Evolutionary conservation across 371 early-diverging fungal genomes (phyloP).

Genomic region (Circinella minor): DNA sequence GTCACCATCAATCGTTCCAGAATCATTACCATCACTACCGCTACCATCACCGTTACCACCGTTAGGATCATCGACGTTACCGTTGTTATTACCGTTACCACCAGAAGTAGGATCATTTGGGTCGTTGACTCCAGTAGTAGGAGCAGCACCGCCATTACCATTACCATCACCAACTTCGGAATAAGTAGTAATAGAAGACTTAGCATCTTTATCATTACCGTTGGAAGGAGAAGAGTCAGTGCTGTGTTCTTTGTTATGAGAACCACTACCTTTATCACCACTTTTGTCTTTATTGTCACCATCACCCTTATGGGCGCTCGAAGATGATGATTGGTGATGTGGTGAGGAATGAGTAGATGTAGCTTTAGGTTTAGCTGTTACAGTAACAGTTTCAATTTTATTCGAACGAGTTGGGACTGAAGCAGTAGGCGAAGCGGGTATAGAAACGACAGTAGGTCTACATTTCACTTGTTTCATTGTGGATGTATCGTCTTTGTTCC

Average conservation of each 20-base stretch:
- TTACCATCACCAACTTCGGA: conserved; percentile 11
- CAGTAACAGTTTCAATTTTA: background rate
- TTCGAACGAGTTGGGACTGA: background rate
- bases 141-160: background rate
- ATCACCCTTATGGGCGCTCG: background rate
- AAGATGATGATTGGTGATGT: background rate
- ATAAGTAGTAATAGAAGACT: conserved; percentile 4
- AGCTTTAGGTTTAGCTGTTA: background rate
- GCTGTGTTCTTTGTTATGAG: conserved; percentile 1
- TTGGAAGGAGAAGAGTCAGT: background rate
- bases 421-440: conserved; percentile 25
- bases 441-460: conserved; percentile 23
- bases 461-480: conserved; percentile 22
- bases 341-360: background rate
- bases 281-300: background rate
- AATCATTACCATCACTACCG: background rate
- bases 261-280: background rate
- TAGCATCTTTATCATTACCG: background rate
- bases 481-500: conserved; percentile 1
- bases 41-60: background rate
- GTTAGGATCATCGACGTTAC: background rate
- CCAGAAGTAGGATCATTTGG: conserved; percentile 10
- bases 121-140: conserved; percentile 12
- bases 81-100: no score
- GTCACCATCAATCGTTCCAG: background rate